These are phyloP conservation scores for Syzygium aqueum DNA, from an alignment of 345 rosid species.

Conservation along the genomic window DNA sequence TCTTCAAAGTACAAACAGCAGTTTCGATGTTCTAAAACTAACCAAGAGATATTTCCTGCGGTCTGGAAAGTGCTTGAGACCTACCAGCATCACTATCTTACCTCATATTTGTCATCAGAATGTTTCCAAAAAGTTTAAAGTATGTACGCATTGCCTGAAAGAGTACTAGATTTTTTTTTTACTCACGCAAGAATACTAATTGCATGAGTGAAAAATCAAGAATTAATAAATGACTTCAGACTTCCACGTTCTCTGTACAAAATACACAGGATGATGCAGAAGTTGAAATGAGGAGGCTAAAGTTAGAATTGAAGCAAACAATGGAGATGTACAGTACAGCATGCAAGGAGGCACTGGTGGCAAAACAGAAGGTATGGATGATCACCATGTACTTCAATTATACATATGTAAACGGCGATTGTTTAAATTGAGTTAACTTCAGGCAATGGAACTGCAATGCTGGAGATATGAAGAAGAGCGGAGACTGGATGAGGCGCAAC, in stretches of 20 bases:
- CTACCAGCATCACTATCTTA: background rate
- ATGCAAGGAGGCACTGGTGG: constrained; percentile 79
- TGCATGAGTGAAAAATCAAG: background rate
- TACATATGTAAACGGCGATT: background rate
- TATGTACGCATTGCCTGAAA: background rate
- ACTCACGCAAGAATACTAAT: background rate
- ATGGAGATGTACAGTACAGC: constrained; percentile 78
- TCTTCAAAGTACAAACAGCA: background rate
- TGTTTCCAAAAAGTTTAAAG: background rate
- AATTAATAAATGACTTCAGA: background rate
- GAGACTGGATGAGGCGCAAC: constrained; percentile 44
- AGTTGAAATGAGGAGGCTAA: constrained; percentile 85
- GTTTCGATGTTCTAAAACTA: background rate
- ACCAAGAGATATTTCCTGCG: background rate
- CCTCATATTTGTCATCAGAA: background rate
- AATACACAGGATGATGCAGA: constrained; percentile 61
- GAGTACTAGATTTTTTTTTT: background rate
- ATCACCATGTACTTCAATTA: background rate
- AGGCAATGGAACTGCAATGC: constrained; percentile 73
- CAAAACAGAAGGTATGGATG: constrained; percentile 53
- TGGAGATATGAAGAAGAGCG: constrained; percentile 55
- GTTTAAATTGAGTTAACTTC: background rate
- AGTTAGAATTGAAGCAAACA: constrained; percentile 78
- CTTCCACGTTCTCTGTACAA: background rate
- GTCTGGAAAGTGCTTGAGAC: background rate